Base-by-base conservation (phyloP, 331 rosid species). In the Spiraea crenata region DNA sequence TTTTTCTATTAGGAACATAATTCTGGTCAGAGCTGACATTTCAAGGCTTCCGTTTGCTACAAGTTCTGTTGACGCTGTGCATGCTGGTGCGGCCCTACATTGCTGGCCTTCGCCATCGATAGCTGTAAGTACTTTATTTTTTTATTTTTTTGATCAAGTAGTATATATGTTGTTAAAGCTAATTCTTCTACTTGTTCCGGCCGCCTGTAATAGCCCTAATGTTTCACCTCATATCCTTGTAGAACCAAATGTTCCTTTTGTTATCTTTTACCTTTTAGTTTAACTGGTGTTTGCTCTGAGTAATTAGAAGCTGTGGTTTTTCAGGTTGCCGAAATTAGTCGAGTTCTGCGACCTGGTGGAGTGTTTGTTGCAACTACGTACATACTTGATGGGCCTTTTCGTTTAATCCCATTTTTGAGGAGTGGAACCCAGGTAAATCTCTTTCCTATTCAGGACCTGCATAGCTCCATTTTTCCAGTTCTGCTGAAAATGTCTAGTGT, bases 81-180 rank as follows among this genome's bases (percentile, higher is more conserved):
- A 91, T 72, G 96, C 97, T 48, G 99, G 99, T 49, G 97, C 97
- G 48, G 99, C 97, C 76, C 42, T 93, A 48, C 97, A 93, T 59
- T 93, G 98, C 75, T 89, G 98, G 98, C 98, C 97, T 82, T 93
- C 98, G 73, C 97, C 97, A 55, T 85, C 80, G 61, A 74, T 89
- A 17, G 97, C 86, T 78, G 98, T 93, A 79, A 85, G 98, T 73
- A 57, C 59, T 73, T 76, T 37, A 52, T 68, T n/a, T n/a, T n/a
- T n/a, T n/a, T n/a, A n/a, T n/a, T n/a, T n/a, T n/a, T n/a, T n/a
- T n/a, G n/a, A n/a, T n/a, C n/a, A n/a, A n/a, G n/a, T n/a, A n/a
- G n/a, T 41, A 57, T 63, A 20, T 34, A 61, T 49, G 55, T 51
- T 57, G 52, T 68, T 74, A 38, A 17, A 41, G 58, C 45, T 46